Evolutionary conservation across 371 early-diverging fungal species (phyloP), one percentile per base, ranked within the genome.

Genomic region (Lichtheimia corymbifera): DNA sequence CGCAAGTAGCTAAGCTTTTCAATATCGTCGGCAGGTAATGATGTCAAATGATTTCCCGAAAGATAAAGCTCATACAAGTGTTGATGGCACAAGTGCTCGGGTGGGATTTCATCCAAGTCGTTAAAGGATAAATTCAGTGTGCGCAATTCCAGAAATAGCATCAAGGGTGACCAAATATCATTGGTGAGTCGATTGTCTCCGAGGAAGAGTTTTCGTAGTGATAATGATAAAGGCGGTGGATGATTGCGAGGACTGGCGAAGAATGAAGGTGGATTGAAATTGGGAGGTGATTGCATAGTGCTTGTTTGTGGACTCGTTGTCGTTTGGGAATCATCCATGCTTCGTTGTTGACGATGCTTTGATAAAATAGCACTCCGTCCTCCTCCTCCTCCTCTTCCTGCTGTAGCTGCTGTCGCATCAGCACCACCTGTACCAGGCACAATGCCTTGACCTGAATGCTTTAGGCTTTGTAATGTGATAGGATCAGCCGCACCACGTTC

Each of bases 171-270:
- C 78, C 92, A 91, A 13, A 94, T 74, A 45, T 77, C 77, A 57
- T 95, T 93, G 14, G 88, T 90, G 24, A 96, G 73, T 25, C 85
- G 76, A 69, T 95, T 96, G 67, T 93, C 93, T 12, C 90, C 92
- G 43, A 96, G 66, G 18, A 79, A 86, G 14, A 96, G 77, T 24
- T 72, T 70, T 17, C 75, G 76, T 9, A 96, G 68, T 0, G 88
- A 80, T 2, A 73, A 62, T 0, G 86, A 76, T n/a, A 93, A 79
- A 5, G 93, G 90, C 2, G 91, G 82, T 4, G 73, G 83, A 63
- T 80, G 80, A 17, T 80, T 80, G 14, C 76, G 69, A 14, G 80
- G 80, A 27, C 76, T 80, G 18, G 76, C 72, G 47, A 80, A 80
- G 62, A 80, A 80, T 0, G 74, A 73, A 22, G 80, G 80, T 12